Conservation (phyloP, 345 rosid species). For the Gynandropsis gynandra region DNA sequence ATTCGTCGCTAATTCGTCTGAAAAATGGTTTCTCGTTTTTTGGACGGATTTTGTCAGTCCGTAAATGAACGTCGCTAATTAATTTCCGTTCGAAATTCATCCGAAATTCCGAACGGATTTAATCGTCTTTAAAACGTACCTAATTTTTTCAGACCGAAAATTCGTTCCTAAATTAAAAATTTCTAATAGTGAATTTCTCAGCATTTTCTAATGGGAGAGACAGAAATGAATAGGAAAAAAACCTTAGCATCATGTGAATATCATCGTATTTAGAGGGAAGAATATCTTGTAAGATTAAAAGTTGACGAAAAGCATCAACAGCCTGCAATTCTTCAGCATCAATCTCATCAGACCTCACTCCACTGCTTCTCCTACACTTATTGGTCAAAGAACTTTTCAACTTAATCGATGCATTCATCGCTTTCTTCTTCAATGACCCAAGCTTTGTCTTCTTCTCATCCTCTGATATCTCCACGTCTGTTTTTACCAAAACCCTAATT, state of each 20-base stretch:
- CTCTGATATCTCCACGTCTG: slow-evolving; percentile 42
- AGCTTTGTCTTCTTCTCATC: slow-evolving; percentile 70
- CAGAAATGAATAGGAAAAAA: not conserved
- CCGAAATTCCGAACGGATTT: no score
- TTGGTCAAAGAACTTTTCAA: slow-evolving; percentile 63
- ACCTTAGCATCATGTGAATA: slow-evolving; percentile 49
- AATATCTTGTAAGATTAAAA: slow-evolving; percentile 71
- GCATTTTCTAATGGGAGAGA: not conserved
- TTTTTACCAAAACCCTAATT: no score
- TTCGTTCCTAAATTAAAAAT: no score
- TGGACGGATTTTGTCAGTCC: no score
- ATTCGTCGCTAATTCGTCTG: no score
- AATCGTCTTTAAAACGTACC: no score
- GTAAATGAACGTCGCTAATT: no score
- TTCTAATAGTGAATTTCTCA: no score
- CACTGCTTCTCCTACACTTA: slow-evolving; percentile 55
- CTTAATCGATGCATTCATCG: slow-evolving; percentile 72
- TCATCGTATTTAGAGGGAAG: slow-evolving; percentile 75
- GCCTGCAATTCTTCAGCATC: slow-evolving; percentile 74
- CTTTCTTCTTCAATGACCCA: slow-evolving; percentile 69
- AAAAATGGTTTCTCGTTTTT: no score
- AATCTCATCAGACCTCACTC: slow-evolving; percentile 55
- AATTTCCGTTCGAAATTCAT: no score
- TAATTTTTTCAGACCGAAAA: no score
- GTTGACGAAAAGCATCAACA: slow-evolving; percentile 82